These are phyloP conservation scores for Sordariomycetes sp. DNA, from an alignment of 2,329 filamentous ascomycete species.

Conservation along the genomic window DNA sequence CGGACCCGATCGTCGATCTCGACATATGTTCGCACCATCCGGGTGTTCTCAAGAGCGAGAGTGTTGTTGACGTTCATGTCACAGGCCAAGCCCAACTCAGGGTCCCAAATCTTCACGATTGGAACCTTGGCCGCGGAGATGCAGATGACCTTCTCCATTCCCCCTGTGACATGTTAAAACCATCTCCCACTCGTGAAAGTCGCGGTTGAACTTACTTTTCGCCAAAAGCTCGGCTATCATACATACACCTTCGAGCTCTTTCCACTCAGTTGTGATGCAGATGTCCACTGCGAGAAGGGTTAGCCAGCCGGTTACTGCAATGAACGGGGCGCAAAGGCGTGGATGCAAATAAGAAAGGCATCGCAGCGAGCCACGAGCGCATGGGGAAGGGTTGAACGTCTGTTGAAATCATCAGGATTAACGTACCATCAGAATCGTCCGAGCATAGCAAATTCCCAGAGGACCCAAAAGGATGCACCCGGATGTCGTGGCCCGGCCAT, in stretches of 20 bases:
- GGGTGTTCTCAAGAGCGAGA: constrained; percentile 84
- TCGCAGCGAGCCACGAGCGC: not conserved
- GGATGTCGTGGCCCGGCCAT: constrained; percentile 85
- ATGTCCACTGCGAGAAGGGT: constrained; percentile 62
- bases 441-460: constrained; percentile 92
- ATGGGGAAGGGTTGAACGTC: not conserved
- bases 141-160: constrained; percentile 94
- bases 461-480: constrained; percentile 91
- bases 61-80: constrained; percentile 99
- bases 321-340: not conserved
- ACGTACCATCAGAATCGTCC: constrained; percentile 85
- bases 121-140: constrained; percentile 92
- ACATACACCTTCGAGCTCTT: constrained; percentile 79
- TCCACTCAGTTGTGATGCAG: constrained; percentile 88
- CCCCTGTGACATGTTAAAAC: constrained; percentile 48
- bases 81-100: constrained; percentile 75
- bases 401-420: not conserved
- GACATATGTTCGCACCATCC: constrained; percentile 96
- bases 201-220: constrained; percentile 50
- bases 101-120: constrained; percentile 98
- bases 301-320: constrained; percentile 11
- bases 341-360: not conserved
- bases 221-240: constrained; percentile 77
- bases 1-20: constrained; percentile 84
- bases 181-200: too few species aligned